A percentile compares a stretch with the other conserved stretches of the same genome.
These are phyloP conservation scores for Cryptococcus amylolentus DNA, from an alignment of 1,284 basidiomycete species.

Conservation along the genomic window DNA sequence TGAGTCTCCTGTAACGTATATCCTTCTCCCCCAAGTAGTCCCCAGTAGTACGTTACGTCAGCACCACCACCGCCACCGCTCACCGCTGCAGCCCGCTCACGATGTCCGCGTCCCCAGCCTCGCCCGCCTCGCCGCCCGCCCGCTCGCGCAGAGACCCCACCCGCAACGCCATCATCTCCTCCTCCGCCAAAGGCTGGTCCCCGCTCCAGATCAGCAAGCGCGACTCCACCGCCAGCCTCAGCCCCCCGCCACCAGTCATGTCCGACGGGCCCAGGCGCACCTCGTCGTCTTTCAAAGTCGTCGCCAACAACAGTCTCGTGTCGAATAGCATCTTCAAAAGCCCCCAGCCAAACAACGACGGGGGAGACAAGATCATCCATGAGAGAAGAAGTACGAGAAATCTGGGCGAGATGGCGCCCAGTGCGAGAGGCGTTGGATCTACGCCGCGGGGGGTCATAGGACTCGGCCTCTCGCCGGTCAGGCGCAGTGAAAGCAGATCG, in stretches of 20 bases:
- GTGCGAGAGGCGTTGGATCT: slow-evolving; percentile 29
- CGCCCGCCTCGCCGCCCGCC: slow-evolving; percentile 14
- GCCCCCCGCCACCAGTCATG: slow-evolving; percentile 17
- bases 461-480: slow-evolving; percentile 30
- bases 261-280: slow-evolving; percentile 59
- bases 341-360: slow-evolving; percentile 28
- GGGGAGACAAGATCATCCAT: slow-evolving; percentile 35
- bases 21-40: no score
- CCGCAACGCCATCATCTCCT: slow-evolving; percentile 42
- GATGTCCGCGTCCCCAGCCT: slow-evolving; percentile 9
- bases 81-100: slow-evolving; percentile 1
- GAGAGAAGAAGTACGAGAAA: slow-evolving; percentile 29
- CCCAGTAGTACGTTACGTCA: no score
- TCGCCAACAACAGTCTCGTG: slow-evolving; percentile 75
- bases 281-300: slow-evolving; percentile 76
- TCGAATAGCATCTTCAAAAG: slow-evolving; percentile 83
- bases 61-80: no score
- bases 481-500: neutral
- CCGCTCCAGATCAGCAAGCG: slow-evolving; percentile 49
- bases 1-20: no score
- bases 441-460: slow-evolving; percentile 42
- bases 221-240: slow-evolving; percentile 14
- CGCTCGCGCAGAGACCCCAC: slow-evolving; percentile 25
- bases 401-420: slow-evolving; percentile 30
- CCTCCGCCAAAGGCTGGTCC: slow-evolving; percentile 51